Conservation (phyloP, 2,329 filamentous ascomycete species). For the Aureobasidium melanogenum region DNA sequence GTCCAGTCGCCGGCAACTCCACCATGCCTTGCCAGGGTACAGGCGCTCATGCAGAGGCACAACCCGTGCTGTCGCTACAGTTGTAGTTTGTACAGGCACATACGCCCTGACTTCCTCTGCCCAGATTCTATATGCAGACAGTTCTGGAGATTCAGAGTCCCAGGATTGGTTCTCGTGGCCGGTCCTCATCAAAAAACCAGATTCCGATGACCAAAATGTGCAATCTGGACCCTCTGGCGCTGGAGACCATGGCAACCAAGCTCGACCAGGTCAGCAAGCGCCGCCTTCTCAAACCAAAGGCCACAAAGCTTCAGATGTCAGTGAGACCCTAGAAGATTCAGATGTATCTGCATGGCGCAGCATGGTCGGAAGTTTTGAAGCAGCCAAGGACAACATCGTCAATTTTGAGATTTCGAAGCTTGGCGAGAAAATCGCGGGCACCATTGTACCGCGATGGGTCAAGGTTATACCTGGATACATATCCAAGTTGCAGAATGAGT, state of each 20-base stretch:
- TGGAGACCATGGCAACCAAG: not conserved
- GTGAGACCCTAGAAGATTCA: constrained; percentile 14
- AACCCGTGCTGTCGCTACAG: not conserved
- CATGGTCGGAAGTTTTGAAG: constrained; percentile 19
- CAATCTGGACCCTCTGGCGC: not conserved
- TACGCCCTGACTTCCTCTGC: not conserved
- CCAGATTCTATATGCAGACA: not conserved
- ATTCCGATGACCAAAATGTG: not conserved
- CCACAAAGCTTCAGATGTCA: constrained; percentile 14
- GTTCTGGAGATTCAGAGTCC: not conserved
- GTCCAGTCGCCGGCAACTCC: not conserved
- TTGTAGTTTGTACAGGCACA: not conserved
- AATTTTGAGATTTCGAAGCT: constrained; percentile 21
- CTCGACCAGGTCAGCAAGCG: constrained; percentile 14
- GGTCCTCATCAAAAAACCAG: not conserved
- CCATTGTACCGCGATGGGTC: constrained; percentile 74
- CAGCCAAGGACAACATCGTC: constrained; percentile 21
- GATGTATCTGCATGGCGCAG: constrained; percentile 20
- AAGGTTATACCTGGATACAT: constrained; percentile 66
- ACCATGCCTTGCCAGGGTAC: not conserved
- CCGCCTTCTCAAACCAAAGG: constrained; percentile 21
- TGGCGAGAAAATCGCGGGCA: constrained; percentile 21
- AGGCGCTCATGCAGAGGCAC: not conserved
- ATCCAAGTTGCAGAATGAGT: constrained; percentile 74
- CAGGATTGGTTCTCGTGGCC: constrained; percentile 9